Conservation (phyloP, 2,329 filamentous ascomycete genomes). For the Ramichloridium luteum region DNA sequence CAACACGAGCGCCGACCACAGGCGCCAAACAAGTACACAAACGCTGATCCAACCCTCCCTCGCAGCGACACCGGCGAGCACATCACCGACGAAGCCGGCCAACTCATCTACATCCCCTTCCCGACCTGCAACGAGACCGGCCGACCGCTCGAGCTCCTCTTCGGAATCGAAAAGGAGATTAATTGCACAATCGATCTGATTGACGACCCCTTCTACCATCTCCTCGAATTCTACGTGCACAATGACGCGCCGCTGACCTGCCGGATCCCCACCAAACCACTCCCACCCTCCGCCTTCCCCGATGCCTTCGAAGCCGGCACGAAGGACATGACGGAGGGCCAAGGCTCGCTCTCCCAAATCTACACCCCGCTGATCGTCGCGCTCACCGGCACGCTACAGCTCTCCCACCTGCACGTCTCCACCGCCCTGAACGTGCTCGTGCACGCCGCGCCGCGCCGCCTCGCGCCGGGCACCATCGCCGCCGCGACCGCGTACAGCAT, state of each 20-base stretch:
- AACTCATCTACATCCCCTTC: slow-evolving; percentile 87
- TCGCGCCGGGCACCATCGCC: slow-evolving; percentile 62
- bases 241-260: slow-evolving; percentile 88
- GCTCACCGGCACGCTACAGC: slow-evolving; percentile 75
- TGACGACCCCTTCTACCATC: slow-evolving; percentile 70
- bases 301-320: slow-evolving; percentile 22
- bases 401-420: slow-evolving; percentile 79
- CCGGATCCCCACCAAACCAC: slow-evolving; percentile 70
- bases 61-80: slow-evolving; percentile 76
- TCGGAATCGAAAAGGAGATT: slow-evolving; percentile 67
- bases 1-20: not conserved
- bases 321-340: slow-evolving; percentile 26
- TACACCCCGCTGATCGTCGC: slow-evolving; percentile 83
- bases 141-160: slow-evolving; percentile 69
- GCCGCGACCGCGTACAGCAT: slow-evolving; percentile 80
- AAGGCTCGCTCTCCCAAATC: slow-evolving; percentile 27
- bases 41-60: not conserved
- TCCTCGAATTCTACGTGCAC: slow-evolving; percentile 95
- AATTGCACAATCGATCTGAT: slow-evolving; percentile 75
- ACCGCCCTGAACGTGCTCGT: slow-evolving; percentile 82
- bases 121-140: slow-evolving; percentile 80
- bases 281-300: slow-evolving; percentile 29
- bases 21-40: not conserved
- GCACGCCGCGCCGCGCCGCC: slow-evolving; percentile 47
- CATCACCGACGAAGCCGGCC: slow-evolving; percentile 61